Conservation (phyloP, 495 filamentous ascomycete species). For the Aspergillus campestris region DNA sequence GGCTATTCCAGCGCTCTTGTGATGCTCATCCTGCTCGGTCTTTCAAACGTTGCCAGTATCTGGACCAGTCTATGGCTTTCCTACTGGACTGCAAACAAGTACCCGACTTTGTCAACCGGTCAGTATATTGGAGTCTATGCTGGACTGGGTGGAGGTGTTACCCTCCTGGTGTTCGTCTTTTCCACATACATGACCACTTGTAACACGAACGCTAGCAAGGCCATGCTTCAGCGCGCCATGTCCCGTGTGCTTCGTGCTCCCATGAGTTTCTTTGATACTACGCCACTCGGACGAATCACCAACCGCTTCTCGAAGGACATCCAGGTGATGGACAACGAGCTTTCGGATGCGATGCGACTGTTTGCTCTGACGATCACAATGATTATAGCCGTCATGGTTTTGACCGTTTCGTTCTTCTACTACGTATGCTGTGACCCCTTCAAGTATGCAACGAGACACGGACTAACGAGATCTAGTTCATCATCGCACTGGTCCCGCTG, state of each 20-base stretch:
- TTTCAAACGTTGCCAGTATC: slow-evolving; percentile 77
- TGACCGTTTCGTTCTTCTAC: slow-evolving; percentile 90
- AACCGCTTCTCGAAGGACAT: slow-evolving; percentile 96
- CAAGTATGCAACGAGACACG: neutral
- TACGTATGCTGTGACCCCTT: slow-evolving; percentile 38
- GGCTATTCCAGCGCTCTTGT: slow-evolving; percentile 57
- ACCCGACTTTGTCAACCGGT: slow-evolving; percentile 42
- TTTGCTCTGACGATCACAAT: slow-evolving; percentile 79
- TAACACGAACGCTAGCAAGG: slow-evolving; percentile 70
- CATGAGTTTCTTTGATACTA: slow-evolving; percentile 97
- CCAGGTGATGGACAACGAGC: slow-evolving; percentile 88
- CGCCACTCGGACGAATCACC: slow-evolving; percentile 89
- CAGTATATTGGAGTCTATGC: slow-evolving; percentile 85
- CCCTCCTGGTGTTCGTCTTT: slow-evolving; percentile 71
- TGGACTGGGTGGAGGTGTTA: slow-evolving; percentile 61
- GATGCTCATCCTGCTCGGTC: slow-evolving; percentile 54
- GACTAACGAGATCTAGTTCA: slow-evolving; percentile 45
- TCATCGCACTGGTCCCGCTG: slow-evolving; percentile 78
- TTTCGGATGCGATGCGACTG: slow-evolving; percentile 87
- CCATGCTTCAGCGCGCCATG: slow-evolving; percentile 74
- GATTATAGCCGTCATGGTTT: slow-evolving; percentile 68
- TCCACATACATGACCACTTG: slow-evolving; percentile 53
- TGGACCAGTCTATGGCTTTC: slow-evolving; percentile 85
- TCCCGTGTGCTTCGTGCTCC: slow-evolving; percentile 74
- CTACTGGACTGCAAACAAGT: slow-evolving; percentile 78